Conservation (phyloP, 176 grass and related monocot genomes). For the Carex kokanica region DNA sequence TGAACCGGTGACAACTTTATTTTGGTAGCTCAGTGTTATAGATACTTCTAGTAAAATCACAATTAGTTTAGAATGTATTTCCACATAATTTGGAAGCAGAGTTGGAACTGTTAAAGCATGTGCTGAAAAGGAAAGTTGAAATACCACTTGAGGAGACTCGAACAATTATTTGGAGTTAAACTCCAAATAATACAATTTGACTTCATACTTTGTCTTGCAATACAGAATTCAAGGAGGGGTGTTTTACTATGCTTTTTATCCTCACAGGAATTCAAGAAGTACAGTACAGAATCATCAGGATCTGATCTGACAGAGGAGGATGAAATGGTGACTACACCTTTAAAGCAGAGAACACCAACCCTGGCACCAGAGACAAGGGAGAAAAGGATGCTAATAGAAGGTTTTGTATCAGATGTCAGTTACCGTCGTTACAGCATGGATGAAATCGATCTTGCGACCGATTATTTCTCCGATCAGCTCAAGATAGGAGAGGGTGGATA, state of each 20-base stretch:
- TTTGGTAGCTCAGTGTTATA: background rate
- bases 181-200: background rate
- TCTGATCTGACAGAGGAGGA: slow-evolving; percentile 26
- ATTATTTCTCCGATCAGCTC: slow-evolving; percentile 45
- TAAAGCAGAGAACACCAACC: background rate
- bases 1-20: background rate
- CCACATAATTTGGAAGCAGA: slow-evolving; percentile 34
- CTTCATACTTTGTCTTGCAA: background rate
- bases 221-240: background rate
- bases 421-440: slow-evolving; percentile 52
- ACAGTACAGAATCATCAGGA: background rate
- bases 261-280: background rate
- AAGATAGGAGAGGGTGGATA: slow-evolving; percentile 88
- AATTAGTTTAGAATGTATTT: background rate
- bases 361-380: slow-evolving; percentile 33
- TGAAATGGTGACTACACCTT: background rate
- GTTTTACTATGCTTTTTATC: background rate
- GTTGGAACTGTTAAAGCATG: slow-evolving; percentile 32
- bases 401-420: slow-evolving; percentile 49
- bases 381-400: slow-evolving; percentile 43
- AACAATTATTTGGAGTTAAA: too few relatives aligned
- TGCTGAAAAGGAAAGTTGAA: slow-evolving; percentile 23
- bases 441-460: slow-evolving; percentile 39
- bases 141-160: slow-evolving; percentile 5
- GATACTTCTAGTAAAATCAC: background rate